phyloP scores from a whole-genome alignment of 108 stramenopile genomes.

The Fragilariopsis cylindrus region DNA sequence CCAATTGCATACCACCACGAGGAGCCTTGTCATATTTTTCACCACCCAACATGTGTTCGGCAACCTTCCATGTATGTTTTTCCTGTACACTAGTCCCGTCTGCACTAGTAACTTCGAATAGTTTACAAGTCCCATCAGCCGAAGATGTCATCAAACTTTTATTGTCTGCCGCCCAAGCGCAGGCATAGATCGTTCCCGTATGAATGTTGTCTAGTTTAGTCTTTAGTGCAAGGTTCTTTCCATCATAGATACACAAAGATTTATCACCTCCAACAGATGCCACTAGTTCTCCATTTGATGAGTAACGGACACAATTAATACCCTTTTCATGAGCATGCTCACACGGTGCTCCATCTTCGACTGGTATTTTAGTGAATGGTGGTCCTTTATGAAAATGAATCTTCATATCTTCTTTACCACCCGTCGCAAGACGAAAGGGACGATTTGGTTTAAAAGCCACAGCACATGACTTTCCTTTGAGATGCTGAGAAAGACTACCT shows the following conservation, averaged over 20 bases:
- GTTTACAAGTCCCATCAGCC: conserved; percentile 91
- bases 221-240: conserved; percentile 58
- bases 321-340: conserved; percentile 63
- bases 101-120: conserved; percentile 49
- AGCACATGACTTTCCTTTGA: conserved; percentile 59
- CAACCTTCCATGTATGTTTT: conserved; percentile 68
- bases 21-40: conserved; percentile 49
- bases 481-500: conserved; percentile 61
- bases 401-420: conserved; percentile 87
- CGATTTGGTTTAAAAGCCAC: conserved; percentile 79
- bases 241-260: conserved; percentile 79
- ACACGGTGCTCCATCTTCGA: conserved; percentile 48
- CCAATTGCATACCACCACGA: conserved; percentile 72
- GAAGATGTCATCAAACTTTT: conserved; percentile 80
- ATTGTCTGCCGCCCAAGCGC: conserved; percentile 80
- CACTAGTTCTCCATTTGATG: conserved; percentile 68
- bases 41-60: conserved; percentile 35
- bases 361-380: conserved; percentile 85
- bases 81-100: conserved; percentile 40
- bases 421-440: conserved; percentile 88
- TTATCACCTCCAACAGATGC: conserved; percentile 84
- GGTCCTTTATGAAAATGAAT: conserved; percentile 90
- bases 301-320: conserved; percentile 87
- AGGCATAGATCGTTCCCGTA: conserved; percentile 84
- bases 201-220: conserved; percentile 60